phyloP scores from a whole-genome alignment of 2,329 filamentous ascomycete genomes.

The Pezizomycotina sp. region DNA sequence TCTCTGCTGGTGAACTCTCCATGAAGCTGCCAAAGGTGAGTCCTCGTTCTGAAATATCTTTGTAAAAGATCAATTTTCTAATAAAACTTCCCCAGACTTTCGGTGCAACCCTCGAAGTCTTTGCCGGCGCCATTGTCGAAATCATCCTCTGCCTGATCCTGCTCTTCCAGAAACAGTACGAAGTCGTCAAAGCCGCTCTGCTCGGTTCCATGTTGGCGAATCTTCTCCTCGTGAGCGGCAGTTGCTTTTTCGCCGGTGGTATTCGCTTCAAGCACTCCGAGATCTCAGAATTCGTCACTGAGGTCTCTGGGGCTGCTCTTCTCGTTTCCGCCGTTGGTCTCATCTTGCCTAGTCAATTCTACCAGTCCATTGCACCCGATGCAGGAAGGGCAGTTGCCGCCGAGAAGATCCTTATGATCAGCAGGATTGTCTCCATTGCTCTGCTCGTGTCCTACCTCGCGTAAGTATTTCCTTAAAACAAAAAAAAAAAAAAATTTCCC shows the following conservation, averaged over 20 bases:
- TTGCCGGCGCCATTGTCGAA: conserved; percentile 59
- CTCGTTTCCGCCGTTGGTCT: conserved; percentile 15
- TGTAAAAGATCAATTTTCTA: background rate
- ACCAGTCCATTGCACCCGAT: conserved; percentile 12
- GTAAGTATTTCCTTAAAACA: conserved; percentile 1
- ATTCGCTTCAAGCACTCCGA: conserved; percentile 28
- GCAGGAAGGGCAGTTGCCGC: conserved; percentile 6
- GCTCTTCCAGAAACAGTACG: conserved; percentile 39
- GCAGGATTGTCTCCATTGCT: conserved; percentile 12
- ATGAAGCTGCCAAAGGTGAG: conserved; percentile 13
- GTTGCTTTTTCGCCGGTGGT: conserved; percentile 66
- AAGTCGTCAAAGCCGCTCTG: conserved; percentile 67
- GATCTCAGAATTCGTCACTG: conserved; percentile 16
- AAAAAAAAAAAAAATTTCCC: background rate
- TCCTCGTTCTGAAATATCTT: background rate
- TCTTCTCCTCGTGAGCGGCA: conserved; percentile 58
- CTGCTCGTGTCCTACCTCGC: conserved; percentile 11
- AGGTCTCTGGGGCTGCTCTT: conserved; percentile 15
- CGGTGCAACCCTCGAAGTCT: conserved; percentile 45
- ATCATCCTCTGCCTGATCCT: conserved; percentile 70
- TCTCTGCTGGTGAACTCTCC: conserved; percentile 10
- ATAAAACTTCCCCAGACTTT: conserved; percentile 57
- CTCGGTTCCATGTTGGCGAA: conserved; percentile 71
- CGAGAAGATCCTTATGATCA: conserved; percentile 9
- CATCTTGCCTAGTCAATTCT: conserved; percentile 16